Evolutionary conservation across 768 basidiomycete species (phyloP), one percentile per base, ranked within the genome.

Genomic region (Trametes cinnabarina): DNA sequence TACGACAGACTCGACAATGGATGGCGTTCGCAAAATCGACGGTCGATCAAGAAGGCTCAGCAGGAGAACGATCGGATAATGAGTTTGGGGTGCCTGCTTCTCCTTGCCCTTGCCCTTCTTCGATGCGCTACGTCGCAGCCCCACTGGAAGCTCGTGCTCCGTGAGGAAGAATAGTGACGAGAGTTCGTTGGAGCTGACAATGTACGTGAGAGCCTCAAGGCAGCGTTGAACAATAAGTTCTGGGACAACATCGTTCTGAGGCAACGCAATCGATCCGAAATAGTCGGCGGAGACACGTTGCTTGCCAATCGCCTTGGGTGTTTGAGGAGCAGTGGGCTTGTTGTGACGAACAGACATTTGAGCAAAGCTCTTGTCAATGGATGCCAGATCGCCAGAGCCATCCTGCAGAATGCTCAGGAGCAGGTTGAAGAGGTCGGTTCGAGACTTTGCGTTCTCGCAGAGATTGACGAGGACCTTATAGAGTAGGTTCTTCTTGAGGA

Each of bases 101-200:
- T 98, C 95, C 71, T 97, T 98, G 20, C 93, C 95, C 73, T 97
- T 98, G 9, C 94, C 94, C 72, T 97, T 97, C 73, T 89, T 92
- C 19, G 82, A 82, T 7, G 79, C 73, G 12, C 78, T 72, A 63
- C 85, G 83, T 61, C 85, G 84, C 15, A 95, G 79, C 43, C 89
- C 88, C n/a, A 79, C 80, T 6, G 90, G 87, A 32, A 94, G 77
- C 63, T 99, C 97, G 63, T 98, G 94, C 72, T 99, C 97, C 1
- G 87, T 91, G 58, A 99, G 79, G 84, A 99, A 98, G 81, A 95
- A 98, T 17, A 92, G 73, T 0, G 94, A 89, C 1, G 92, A 90
- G 17, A 82, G 71, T 58, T 93, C 88, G 69, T 97, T 98, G 22
- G 85, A 79, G 55, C 79, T 82, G 70, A 97, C 94, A 63, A 98